A percentile compares a stretch with the other conserved stretches of the same genome.
These are phyloP conservation scores for Ziziphus jujuba DNA, from an alignment of 306 rosid species.

Conservation along the genomic window DNA sequence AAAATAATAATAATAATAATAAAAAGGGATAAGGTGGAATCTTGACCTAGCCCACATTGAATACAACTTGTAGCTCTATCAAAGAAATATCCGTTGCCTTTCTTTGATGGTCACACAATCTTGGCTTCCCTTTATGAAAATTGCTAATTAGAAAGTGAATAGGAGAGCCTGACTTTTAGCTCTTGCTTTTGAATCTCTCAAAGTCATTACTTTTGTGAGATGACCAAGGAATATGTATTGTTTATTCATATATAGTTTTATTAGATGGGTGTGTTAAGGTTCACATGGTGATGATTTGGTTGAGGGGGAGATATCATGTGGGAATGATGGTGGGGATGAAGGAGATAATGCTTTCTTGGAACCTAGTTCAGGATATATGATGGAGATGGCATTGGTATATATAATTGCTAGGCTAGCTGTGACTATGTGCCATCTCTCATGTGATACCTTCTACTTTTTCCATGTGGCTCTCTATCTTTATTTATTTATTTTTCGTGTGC, in stretches of 20 bases:
- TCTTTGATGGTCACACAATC: too few relatives aligned
- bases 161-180: slow-evolving; percentile 26
- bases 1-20: not conserved
- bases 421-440: slow-evolving; percentile 25
- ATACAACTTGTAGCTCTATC: slow-evolving; percentile 8
- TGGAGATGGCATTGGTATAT: slow-evolving; percentile 18
- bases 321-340: slow-evolving; percentile 9
- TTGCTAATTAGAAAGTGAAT: slow-evolving; percentile 24
- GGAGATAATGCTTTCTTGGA: slow-evolving; percentile 40
- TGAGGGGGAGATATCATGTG: slow-evolving; percentile 35
- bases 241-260: not conserved
- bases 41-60: slow-evolving; percentile 35
- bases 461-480: slow-evolving; percentile 58
- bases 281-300: slow-evolving; percentile 26
- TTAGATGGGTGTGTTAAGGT: too few relatives aligned
- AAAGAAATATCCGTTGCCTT: slow-evolving; percentile 27
- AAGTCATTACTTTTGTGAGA: not conserved
- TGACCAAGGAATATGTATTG: slow-evolving; percentile 4
- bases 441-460: slow-evolving; percentile 53
- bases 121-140: slow-evolving; percentile 23
- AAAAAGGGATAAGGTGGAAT: slow-evolving; percentile 52
- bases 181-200: slow-evolving; percentile 22
- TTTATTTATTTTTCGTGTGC: slow-evolving; percentile 24
- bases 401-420: too few relatives aligned
- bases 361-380: slow-evolving; percentile 33